Percentiles rank a stretch among this genome's conserved stretches.
Conservation (phyloP, 805 yeast species). For the Suhomyces prunicola region DNA sequence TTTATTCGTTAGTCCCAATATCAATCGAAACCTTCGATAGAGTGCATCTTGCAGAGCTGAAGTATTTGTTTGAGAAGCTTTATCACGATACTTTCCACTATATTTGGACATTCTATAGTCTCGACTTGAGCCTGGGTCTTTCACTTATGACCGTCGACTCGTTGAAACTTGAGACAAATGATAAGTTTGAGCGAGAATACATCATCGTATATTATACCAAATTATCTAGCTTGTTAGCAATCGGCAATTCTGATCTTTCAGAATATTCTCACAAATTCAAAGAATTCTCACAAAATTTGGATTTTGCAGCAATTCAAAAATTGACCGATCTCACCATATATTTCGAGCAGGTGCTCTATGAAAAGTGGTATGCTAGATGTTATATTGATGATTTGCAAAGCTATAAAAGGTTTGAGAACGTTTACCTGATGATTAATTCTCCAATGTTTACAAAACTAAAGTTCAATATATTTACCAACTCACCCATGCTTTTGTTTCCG, state of each 20-base stretch:
- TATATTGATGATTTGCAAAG: slow-evolving; percentile 6
- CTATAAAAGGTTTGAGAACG: slow-evolving; percentile 19
- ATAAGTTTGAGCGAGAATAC: background rate
- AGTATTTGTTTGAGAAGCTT: background rate
- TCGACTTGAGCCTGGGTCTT: background rate
- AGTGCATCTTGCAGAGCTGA: background rate
- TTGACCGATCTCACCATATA: slow-evolving; percentile 4
- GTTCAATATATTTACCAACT: slow-evolving; percentile 17
- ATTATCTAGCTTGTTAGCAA: background rate
- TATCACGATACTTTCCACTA: background rate
- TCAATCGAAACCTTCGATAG: background rate
- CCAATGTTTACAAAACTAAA: slow-evolving; percentile 9
- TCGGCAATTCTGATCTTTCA: background rate
- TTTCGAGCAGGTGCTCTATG: slow-evolving; percentile 10
- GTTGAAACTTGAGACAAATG: background rate
- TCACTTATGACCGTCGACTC: background rate
- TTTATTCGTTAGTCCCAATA: background rate
- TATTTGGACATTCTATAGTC: background rate
- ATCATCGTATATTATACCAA: background rate
- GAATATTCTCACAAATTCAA: background rate
- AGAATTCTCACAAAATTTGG: background rate
- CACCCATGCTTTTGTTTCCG: slow-evolving; percentile 25
- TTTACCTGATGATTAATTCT: slow-evolving; percentile 8
- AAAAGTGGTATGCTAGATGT: slow-evolving; percentile 17
- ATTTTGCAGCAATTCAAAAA: background rate